Base-by-base conservation (phyloP, 176 grass and related monocot genomes). In the Oryza brachyantha region DNA sequence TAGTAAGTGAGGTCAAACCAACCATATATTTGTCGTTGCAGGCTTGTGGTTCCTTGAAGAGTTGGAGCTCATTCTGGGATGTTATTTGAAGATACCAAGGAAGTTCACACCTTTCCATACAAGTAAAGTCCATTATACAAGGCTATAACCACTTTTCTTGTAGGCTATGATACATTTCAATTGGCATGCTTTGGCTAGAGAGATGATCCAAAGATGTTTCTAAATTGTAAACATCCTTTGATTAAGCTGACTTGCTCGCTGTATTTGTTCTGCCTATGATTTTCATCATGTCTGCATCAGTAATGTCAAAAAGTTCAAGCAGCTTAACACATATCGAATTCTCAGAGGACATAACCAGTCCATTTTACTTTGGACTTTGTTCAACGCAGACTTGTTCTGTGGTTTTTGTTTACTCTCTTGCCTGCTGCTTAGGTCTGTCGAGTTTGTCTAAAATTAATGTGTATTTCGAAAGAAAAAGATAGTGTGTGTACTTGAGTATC, bases 1-100 rank as follows among this genome's bases (percentile, higher is more conserved):
- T 87, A 36, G 71, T 79, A 78, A 43, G 78, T 79, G 52, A 77
- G 71, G 85, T 86, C 24, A 11, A 79, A 83, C 83, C 81, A 83
- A 84, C 82, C 52, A 80, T 77, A 73, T 90, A 83, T 86, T 93
- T 90, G 79, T 90, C 85, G 37, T 90, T 93, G 83, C 91, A 93
- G 91, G 91, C 84, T 79, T 8, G 14, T 78, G 73, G 22, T 78
- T 78, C 28, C 36, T 7, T 29, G 66, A 77, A 70, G 83, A 87
- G 52, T 65, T 70, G 88, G 88, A 86, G 86, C 85, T 87, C 65
- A 82, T 86, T 81, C 81, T 84, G 46, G 57, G 69, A 67, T 55
- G 83, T 87, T 29, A 66, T 66, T 82, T 43, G 77, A 80, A 88
- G 82, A 80, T 48, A 24, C 76, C 76, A 86, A 93, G 74, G 81